Evolutionary conservation across 1,139 yeast genomes (phyloP).

Genomic region (Hansenula lynferdii): DNA sequence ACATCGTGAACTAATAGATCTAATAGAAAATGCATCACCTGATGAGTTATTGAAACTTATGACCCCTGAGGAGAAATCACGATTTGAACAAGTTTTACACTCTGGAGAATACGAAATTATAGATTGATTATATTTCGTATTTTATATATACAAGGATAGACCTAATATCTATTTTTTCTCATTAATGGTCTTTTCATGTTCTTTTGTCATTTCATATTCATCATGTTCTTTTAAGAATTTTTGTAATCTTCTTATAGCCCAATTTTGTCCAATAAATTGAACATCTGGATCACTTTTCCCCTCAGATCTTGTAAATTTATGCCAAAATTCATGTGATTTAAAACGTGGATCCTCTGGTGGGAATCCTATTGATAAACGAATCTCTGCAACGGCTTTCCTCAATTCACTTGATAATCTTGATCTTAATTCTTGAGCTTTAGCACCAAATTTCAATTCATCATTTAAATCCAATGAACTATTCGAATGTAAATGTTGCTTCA

Average conservation of each 20-base stretch:
- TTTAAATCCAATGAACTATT: conserved; percentile 54
- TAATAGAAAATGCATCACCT: conserved; percentile 3
- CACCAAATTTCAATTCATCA: conserved; percentile 56
- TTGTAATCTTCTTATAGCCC: conserved; percentile 75
- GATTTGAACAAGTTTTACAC: conserved; percentile 2
- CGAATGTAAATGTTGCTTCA: conserved; percentile 46
- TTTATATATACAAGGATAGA: too few species aligned
- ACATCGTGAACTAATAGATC: conserved; percentile 1
- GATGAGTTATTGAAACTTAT: conserved; percentile 1
- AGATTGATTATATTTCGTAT: neutral
- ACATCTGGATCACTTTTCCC: conserved; percentile 67
- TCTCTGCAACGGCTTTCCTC: conserved; percentile 55
- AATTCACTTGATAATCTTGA: conserved; percentile 66
- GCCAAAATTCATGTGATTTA: conserved; percentile 70
- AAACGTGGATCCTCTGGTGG: conserved; percentile 61
- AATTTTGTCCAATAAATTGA: conserved; percentile 65
- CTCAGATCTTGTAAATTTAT: conserved; percentile 52
- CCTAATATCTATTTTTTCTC: neutral
- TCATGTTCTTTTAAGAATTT: conserved; percentile 38
- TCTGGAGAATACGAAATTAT: conserved; percentile 3
- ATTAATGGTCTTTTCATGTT: neutral
- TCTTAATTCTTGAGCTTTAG: conserved; percentile 58
- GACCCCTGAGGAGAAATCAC: conserved; percentile 1
- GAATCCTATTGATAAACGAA: conserved; percentile 53
- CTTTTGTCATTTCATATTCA: conserved; percentile 23